Evolutionary conservation across 805 yeast genomes (phyloP).

Genomic region (Saccharomycopsis sp.): DNA sequence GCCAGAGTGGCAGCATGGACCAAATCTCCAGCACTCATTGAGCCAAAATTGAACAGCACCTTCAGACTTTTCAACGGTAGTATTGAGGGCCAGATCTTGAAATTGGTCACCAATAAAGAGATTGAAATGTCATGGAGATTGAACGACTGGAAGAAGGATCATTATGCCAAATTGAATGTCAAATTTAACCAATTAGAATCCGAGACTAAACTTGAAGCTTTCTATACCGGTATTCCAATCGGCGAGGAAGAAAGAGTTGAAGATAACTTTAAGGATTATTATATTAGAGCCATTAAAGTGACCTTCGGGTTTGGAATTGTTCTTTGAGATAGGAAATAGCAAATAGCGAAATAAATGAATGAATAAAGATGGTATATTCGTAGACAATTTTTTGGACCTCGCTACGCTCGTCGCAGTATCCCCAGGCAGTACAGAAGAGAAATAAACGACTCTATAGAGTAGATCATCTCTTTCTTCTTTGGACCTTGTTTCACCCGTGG

Average conservation of each 20-base stretch:
- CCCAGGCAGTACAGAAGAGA: too few species aligned
- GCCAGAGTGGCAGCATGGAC: conserved; percentile 88
- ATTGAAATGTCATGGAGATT: conserved; percentile 83
- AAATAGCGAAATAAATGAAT: not conserved
- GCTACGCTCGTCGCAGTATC: too few species aligned
- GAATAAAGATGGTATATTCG: too few species aligned
- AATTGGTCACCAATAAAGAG: conserved; percentile 49
- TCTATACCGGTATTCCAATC: conserved; percentile 84
- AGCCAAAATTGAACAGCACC: conserved; percentile 51
- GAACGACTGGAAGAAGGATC: conserved; percentile 82
- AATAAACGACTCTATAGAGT: too few species aligned
- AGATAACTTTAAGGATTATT: conserved; percentile 81
- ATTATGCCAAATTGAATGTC: conserved; percentile 63
- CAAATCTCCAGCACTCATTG: conserved; percentile 59
- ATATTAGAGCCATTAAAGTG: conserved; percentile 79
- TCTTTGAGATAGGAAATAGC: too few species aligned
- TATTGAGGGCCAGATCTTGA: conserved; percentile 61
- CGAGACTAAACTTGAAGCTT: conserved; percentile 75
- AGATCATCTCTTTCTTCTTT: too few species aligned
- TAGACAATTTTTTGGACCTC: too few species aligned
- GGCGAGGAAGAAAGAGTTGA: conserved; percentile 91
- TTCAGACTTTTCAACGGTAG: conserved; percentile 84
- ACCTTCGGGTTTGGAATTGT: conserved; percentile 97
- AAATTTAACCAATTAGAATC: conserved; percentile 69
- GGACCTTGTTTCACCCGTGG: too few species aligned